phyloP scores from a whole-genome alignment of 805 yeast species.

The Ogataea pini region DNA sequence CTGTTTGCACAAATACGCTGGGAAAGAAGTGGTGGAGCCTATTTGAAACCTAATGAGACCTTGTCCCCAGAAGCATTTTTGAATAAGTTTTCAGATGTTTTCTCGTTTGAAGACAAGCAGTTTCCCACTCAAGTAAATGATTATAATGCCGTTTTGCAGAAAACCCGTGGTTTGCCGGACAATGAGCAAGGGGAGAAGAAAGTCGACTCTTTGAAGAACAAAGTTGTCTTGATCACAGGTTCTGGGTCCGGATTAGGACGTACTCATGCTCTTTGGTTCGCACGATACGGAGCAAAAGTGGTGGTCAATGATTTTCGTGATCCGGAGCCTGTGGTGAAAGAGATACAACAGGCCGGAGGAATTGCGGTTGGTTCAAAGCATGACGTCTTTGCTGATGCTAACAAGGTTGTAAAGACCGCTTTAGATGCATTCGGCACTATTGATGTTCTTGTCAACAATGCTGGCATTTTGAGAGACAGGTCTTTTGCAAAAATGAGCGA shows the following conservation, averaged over 20 bases:
- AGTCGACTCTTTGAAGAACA: slow-evolving; percentile 65
- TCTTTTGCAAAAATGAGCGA: slow-evolving; percentile 84
- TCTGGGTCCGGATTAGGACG: slow-evolving; percentile 95
- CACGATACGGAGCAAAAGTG: slow-evolving; percentile 91
- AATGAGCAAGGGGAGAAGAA: slow-evolving; percentile 52
- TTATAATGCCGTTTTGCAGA: slow-evolving; percentile 59
- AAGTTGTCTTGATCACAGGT: slow-evolving; percentile 91
- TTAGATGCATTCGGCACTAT: slow-evolving; percentile 75
- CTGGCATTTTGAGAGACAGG: slow-evolving; percentile 90
- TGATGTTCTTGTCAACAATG: slow-evolving; percentile 86
- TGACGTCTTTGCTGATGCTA: slow-evolving; percentile 77
- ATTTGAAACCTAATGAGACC: slow-evolving; percentile 73
- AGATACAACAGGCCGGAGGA: slow-evolving; percentile 65
- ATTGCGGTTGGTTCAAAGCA: slow-evolving; percentile 81
- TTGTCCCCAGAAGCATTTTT: slow-evolving; percentile 87
- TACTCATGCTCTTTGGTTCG: slow-evolving; percentile 82
- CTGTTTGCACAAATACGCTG: slow-evolving; percentile 88
- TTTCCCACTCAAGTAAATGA: slow-evolving; percentile 76
- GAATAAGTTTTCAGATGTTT: slow-evolving; percentile 60
- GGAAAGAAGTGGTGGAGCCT: slow-evolving; percentile 88
- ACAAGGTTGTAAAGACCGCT: slow-evolving; percentile 75
- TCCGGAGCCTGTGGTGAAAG: slow-evolving; percentile 72
- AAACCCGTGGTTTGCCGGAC: slow-evolving; percentile 53
- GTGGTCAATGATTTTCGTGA: slow-evolving; percentile 88
- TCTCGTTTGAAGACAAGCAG: slow-evolving; percentile 59